Conservation (phyloP, 805 yeast genomes). For the Lipomyces lipofer region DNA sequence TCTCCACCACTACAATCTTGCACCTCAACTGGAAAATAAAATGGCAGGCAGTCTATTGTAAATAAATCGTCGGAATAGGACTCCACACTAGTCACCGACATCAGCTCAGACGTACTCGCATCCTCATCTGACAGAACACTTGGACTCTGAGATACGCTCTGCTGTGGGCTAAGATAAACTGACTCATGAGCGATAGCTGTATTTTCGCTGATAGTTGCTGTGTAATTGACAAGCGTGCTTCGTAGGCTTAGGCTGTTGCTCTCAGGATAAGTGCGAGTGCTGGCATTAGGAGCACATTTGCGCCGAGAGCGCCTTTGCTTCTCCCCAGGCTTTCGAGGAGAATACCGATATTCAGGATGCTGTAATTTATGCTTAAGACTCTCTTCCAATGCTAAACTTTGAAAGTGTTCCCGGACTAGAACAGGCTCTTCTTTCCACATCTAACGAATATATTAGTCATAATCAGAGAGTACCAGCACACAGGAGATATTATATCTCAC, state of each 20-base stretch:
- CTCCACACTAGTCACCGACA: too few species aligned
- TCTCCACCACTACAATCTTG: neutral
- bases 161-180: too few species aligned
- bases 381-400: conserved; percentile 13
- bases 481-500: conserved; percentile 1
- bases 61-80: neutral
- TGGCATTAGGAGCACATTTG: neutral
- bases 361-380: conserved; percentile 7
- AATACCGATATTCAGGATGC: conserved; percentile 17
- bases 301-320: conserved; percentile 8
- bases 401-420: conserved; percentile 13
- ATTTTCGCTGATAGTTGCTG: too few species aligned
- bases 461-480: neutral
- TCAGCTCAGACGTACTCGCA: too few species aligned
- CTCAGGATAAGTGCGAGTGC: neutral
- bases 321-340: conserved; percentile 18
- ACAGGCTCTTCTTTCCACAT: conserved; percentile 23
- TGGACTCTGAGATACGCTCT: too few species aligned
- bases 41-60: neutral
- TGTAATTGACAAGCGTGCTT: too few species aligned
- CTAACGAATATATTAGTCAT: neutral
- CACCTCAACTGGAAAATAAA: neutral
- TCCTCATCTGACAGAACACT: too few species aligned
- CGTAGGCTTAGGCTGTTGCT: too few species aligned
- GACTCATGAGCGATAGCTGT: too few species aligned